A percentile compares a stretch with the other conserved stretches of the same genome.
These are phyloP conservation scores for Diatrype stigma DNA, from an alignment of 2,329 filamentous ascomycete genomes.

Conservation along the genomic window DNA sequence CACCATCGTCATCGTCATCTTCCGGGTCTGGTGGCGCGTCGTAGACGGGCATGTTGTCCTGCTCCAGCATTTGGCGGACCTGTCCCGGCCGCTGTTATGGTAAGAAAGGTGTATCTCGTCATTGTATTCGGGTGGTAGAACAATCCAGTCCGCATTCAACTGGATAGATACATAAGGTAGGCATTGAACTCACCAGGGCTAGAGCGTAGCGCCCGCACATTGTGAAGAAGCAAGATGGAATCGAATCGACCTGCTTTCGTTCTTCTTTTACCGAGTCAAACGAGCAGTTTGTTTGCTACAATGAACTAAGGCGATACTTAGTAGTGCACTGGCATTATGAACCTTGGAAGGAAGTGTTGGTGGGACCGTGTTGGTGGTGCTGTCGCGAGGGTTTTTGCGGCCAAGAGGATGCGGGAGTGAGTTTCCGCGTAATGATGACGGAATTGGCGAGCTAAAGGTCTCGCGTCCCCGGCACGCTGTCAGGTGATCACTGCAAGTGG, in stretches of 20 bases:
- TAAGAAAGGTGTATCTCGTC: neutral
- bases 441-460: neutral
- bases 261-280: no score
- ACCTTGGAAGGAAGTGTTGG: no score
- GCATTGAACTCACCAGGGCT: slow-evolving; percentile 47
- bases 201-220: slow-evolving; percentile 70
- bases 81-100: slow-evolving; percentile 65
- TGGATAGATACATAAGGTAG: slow-evolving; percentile 1
- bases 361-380: no score
- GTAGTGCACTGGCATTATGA: no score
- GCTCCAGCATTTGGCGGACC: slow-evolving; percentile 67
- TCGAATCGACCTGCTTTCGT: no score
- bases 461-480: slow-evolving; percentile 1
- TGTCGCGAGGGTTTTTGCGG: no score
- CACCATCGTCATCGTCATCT: slow-evolving; percentile 32
- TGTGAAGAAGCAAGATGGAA: no score
- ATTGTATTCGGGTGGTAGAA: no score
- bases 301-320: no score
- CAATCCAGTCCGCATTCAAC: no score
- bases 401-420: no score
- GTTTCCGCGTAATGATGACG: neutral
- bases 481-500: neutral
- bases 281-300: no score
- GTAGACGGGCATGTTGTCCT: slow-evolving; percentile 69
- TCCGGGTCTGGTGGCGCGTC: slow-evolving; percentile 67